Percentiles rank a stretch among this genome's conserved stretches.
phyloP scores from a whole-genome alignment of 75 land plant genomes.

The Cupressus sempervirens region DNA sequence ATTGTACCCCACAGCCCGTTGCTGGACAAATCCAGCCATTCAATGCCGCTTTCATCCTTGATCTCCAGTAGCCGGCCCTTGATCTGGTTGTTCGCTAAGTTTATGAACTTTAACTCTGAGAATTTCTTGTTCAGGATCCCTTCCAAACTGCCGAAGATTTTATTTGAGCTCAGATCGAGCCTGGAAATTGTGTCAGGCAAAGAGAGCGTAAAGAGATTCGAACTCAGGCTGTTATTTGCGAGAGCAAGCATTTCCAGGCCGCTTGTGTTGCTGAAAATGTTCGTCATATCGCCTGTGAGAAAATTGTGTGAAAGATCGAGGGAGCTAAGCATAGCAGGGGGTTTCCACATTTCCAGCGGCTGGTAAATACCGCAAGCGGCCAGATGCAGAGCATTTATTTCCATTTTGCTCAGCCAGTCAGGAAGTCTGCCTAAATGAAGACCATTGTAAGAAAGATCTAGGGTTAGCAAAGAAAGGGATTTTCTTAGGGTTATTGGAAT shows the following conservation, averaged over 20 bases:
- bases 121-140: conserved; percentile 19
- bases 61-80: conserved; percentile 42
- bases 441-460: conserved; percentile 58
- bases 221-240: conserved; percentile 41
- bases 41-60: conserved; percentile 19
- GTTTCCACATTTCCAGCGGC: conserved; percentile 24
- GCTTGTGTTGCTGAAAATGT: conserved; percentile 34
- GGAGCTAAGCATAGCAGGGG: conserved; percentile 13
- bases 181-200: conserved; percentile 27
- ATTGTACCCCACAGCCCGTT: conserved; percentile 62
- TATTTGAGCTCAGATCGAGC: conserved; percentile 52
- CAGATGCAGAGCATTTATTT: conserved; percentile 37
- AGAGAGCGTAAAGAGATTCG: conserved; percentile 21
- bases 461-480: conserved; percentile 34
- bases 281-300: conserved; percentile 42
- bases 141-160: conserved; percentile 34
- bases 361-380: conserved; percentile 52
- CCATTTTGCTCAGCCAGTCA: conserved; percentile 41
- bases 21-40: conserved; percentile 35
- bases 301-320: conserved; percentile 64
- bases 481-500: conserved; percentile 28
- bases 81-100: conserved; percentile 41
- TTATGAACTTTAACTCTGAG: conserved; percentile 33
- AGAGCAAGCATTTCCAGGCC: conserved; percentile 35
- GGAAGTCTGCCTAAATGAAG: conserved; percentile 47